These are phyloP conservation scores for Acacia crassicarpa DNA, from an alignment of 306 rosid genomes.

Conservation along the genomic window DNA sequence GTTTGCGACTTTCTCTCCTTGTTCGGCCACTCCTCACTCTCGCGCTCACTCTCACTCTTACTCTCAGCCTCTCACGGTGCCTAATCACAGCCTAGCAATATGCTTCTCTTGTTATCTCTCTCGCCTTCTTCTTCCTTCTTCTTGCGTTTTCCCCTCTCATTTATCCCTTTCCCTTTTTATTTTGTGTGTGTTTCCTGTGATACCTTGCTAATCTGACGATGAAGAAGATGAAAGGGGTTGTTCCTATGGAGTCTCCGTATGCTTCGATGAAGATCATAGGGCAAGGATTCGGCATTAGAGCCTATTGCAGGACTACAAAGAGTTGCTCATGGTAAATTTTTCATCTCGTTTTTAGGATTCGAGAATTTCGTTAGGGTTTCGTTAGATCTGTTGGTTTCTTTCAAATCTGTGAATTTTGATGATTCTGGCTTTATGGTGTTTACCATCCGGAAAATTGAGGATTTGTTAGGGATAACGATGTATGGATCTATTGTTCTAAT, in stretches of 20 bases:
- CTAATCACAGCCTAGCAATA: no score
- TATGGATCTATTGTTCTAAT: conserved; percentile 27
- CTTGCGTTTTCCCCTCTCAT: conserved; percentile 23
- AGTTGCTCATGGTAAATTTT: conserved; percentile 64
- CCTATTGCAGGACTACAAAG: conserved; percentile 83
- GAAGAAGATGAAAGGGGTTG: conserved; percentile 87
- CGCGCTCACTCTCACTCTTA: no score
- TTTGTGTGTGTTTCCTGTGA: conserved; percentile 30
- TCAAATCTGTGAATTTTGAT: conserved; percentile 29
- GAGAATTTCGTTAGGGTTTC: conserved; percentile 3
- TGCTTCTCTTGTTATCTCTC: no score
- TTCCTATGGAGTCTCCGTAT: conserved; percentile 41
- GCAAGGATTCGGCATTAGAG: conserved; percentile 69
- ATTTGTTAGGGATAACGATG: neutral
- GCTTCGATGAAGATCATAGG: conserved; percentile 56
- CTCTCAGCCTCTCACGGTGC: no score
- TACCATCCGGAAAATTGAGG: neutral
- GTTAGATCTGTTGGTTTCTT: no score
- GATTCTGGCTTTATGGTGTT: conserved; percentile 27
- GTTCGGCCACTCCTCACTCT: no score
- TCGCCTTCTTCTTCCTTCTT: neutral
- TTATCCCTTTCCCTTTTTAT: conserved; percentile 24
- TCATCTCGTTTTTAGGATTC: conserved; percentile 18
- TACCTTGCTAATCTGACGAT: conserved; percentile 38
- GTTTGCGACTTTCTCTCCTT: no score